phyloP scores from a whole-genome alignment of 2,329 filamentous ascomycete species.

The Alternaria consortialis region DNA sequence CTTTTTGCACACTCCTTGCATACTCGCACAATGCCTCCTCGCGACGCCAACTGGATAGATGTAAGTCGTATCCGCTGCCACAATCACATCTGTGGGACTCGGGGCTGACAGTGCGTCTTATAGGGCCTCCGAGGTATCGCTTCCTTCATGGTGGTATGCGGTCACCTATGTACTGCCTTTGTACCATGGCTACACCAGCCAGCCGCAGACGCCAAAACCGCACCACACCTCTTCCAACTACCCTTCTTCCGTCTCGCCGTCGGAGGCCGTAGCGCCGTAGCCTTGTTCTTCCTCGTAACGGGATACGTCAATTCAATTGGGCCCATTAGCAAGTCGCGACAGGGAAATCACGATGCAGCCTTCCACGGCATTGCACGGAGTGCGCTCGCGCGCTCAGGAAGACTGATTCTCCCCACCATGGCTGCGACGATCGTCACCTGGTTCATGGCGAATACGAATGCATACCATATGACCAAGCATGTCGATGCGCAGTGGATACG shows the following conservation, averaged over 20 bases:
- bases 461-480: conserved; percentile 64
- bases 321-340: conserved; percentile 64
- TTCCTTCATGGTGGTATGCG: conserved; percentile 55
- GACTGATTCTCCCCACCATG: conserved; percentile 66
- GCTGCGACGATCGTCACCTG: conserved; percentile 65
- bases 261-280: conserved; percentile 57
- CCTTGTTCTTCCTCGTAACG: conserved; percentile 63
- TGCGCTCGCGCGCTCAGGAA: conserved; percentile 66
- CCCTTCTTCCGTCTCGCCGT: conserved; percentile 67
- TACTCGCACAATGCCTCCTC: conserved; percentile 41
- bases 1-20: conserved; percentile 7
- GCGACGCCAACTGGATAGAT: conserved; percentile 53
- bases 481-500: conserved; percentile 69
- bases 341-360: conserved; percentile 63
- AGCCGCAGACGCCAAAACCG: conserved; percentile 53
- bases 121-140: conserved; percentile 56
- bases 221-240: conserved; percentile 63
- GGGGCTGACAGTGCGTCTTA: conserved; percentile 30
- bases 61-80: conserved; percentile 33
- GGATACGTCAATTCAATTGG: conserved; percentile 72
- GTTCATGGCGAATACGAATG: conserved; percentile 65
- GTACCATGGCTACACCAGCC: conserved; percentile 54
- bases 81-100: conserved; percentile 19
- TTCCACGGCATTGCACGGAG: conserved; percentile 65
- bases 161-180: conserved; percentile 54